Conservation (phyloP, 2,329 filamentous ascomycete species). For the Apiospora saccharicola region DNA sequence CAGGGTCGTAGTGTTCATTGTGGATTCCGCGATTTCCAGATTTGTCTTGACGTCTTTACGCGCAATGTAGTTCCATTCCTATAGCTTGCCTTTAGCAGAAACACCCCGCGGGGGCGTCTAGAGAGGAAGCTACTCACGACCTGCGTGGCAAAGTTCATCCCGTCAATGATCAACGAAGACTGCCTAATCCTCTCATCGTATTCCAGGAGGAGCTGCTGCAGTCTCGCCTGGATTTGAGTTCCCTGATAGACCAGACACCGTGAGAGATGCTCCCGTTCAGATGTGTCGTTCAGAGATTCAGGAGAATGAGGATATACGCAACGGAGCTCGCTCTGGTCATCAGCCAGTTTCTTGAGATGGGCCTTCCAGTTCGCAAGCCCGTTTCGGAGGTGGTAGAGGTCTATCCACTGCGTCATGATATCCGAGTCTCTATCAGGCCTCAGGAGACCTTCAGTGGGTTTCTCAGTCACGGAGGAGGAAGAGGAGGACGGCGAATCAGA, state of each 20-base stretch:
- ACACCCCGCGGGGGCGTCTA: no score
- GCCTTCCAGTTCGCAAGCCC: conserved; percentile 4
- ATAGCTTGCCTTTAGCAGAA: background rate
- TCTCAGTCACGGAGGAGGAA: background rate
- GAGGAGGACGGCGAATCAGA: background rate
- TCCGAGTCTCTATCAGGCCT: background rate
- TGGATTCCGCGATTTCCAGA: background rate
- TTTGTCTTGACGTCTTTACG: conserved; percentile 7
- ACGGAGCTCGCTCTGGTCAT: background rate
- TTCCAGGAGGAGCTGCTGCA: background rate
- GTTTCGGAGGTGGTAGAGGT: background rate
- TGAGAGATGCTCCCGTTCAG: background rate
- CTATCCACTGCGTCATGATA: background rate
- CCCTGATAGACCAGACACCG: background rate
- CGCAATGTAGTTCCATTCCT: conserved; percentile 11
- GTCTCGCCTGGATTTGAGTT: background rate
- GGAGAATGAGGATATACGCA: background rate
- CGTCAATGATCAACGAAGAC: background rate
- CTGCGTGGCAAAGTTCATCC: background rate
- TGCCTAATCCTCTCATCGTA: background rate
- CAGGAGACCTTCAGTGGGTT: background rate
- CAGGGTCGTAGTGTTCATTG: background rate
- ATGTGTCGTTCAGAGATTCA: background rate
- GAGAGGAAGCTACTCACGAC: background rate
- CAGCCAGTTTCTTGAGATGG: background rate